A percentile compares a stretch with the other conserved stretches of the same genome.
phyloP scores from a whole-genome alignment of 495 filamentous ascomycete species.

The Penicillium antarcticum region DNA sequence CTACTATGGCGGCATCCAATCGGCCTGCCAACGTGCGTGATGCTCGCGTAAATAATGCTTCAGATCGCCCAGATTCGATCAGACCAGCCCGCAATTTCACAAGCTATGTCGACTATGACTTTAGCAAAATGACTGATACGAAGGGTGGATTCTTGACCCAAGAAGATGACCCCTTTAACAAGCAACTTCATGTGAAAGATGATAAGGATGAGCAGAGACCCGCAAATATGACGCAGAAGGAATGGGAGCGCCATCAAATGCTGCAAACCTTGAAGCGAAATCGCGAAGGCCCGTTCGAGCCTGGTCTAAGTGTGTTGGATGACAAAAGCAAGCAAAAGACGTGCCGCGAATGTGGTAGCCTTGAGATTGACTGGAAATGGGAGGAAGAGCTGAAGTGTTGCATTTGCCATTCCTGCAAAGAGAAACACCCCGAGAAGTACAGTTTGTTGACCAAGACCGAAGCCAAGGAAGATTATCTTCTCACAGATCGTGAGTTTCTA shows the following conservation, averaged over 20 bases:
- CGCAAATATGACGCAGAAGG: constrained; percentile 81
- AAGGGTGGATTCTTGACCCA: constrained; percentile 88
- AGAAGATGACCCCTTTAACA: constrained; percentile 88
- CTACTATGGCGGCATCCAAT: constrained; percentile 57
- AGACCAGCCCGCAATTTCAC: constrained; percentile 76
- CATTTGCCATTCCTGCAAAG: constrained; percentile 78
- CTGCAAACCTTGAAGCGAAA: constrained; percentile 64
- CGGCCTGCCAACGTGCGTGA: constrained; percentile 66
- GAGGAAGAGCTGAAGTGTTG: constrained; percentile 70
- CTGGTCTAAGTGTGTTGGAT: constrained; percentile 69
- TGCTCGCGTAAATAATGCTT: constrained; percentile 43
- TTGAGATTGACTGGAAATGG: constrained; percentile 96
- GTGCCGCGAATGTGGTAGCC: constrained; percentile 76
- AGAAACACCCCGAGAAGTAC: constrained; percentile 86
- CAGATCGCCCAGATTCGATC: constrained; percentile 52
- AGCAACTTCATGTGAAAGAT: constrained; percentile 59
- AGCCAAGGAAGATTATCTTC: constrained; percentile 86
- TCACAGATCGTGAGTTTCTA: constrained; percentile 75
- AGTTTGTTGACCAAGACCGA: constrained; percentile 95
- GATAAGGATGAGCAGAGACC: constrained; percentile 64
- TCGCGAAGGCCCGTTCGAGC: constrained; percentile 82
- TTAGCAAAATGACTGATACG: constrained; percentile 95
- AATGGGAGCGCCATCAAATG: constrained; percentile 85
- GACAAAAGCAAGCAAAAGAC: constrained; percentile 60
- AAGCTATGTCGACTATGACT: constrained; percentile 95